A percentile compares a stretch with the other conserved stretches of the same genome.
Conservation (phyloP, 1,284 basidiomycete genomes). For the Irpex rosettiformis region DNA sequence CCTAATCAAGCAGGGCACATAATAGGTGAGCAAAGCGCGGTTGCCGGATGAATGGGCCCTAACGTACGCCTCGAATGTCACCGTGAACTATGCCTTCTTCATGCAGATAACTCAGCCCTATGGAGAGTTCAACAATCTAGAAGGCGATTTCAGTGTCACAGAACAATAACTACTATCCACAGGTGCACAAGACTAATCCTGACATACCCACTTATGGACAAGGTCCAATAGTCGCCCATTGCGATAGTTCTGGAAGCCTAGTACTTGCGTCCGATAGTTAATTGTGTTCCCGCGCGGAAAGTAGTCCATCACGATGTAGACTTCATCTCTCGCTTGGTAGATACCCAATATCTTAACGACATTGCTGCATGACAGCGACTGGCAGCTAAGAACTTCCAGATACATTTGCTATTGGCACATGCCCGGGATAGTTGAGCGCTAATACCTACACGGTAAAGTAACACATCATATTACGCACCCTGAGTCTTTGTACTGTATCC, state of each 20-base stretch:
- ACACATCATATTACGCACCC: no score
- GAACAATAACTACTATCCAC: no score
- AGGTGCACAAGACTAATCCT: no score
- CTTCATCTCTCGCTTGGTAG: not conserved
- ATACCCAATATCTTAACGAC: not conserved
- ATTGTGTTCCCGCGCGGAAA: not conserved
- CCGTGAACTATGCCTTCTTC: slow-evolving; percentile 14
- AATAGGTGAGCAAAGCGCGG: not conserved
- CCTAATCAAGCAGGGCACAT: no score
- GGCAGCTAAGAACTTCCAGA: not conserved
- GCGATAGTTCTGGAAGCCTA: no score
- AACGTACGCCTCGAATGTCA: slow-evolving; percentile 15
- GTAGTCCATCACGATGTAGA: not conserved
- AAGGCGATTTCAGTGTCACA: no score
- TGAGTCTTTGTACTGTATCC: not conserved
- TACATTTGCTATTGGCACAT: not conserved
- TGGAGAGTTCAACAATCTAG: slow-evolving; percentile 9
- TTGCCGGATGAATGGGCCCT: not conserved
- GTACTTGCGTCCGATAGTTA: no score
- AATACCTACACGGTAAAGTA: no score
- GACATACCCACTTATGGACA: no score
- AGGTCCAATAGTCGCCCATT: no score
- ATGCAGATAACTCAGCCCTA: slow-evolving; percentile 16
- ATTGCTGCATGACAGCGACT: not conserved
- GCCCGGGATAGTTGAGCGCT: not conserved